A percentile compares a stretch with the other conserved stretches of the same genome.
These are phyloP conservation scores for Torulaspora globosa DNA, from an alignment of 1,139 yeast species.

Conservation along the genomic window DNA sequence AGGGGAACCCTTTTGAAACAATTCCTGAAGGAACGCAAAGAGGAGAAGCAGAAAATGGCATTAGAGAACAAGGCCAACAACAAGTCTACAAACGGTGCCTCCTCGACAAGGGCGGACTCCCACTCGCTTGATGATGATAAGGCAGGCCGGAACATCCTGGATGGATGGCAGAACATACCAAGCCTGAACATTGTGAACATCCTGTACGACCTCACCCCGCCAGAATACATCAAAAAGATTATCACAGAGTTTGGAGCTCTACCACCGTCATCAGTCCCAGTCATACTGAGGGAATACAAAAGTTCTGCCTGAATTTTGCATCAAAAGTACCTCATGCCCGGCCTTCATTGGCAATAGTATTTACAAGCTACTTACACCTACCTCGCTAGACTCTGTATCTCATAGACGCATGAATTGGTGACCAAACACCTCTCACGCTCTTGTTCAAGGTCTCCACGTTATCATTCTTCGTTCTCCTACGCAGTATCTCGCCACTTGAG, in stretches of 20 bases:
- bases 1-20: conserved; percentile 64
- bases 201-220: conserved; percentile 92
- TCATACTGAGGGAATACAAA: conserved; percentile 87
- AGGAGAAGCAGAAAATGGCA: conserved; percentile 26
- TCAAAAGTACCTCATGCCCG: conserved; percentile 1
- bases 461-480: conserved; percentile 57
- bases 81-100: conserved; percentile 9
- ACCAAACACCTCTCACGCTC: conserved; percentile 96
- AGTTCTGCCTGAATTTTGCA: conserved; percentile 30
- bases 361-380: conserved; percentile 4
- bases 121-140: conserved; percentile 19
- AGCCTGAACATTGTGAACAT: conserved; percentile 74
- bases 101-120: conserved; percentile 17
- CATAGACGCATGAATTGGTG: conserved; percentile 79
- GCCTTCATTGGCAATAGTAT: conserved; percentile 2
- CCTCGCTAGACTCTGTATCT: conserved; percentile 57
- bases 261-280: conserved; percentile 97
- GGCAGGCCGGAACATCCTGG: conserved; percentile 42
- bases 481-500: conserved; percentile 56
- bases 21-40: conserved; percentile 48
- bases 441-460: conserved; percentile 75
- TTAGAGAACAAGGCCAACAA: conserved; percentile 29
- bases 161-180: conserved; percentile 61
- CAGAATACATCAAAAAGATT: conserved; percentile 87
- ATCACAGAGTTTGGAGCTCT: conserved; percentile 94